phyloP scores from a whole-genome alignment of 2,329 filamentous ascomycete species.

The Aspergillus niger region DNA sequence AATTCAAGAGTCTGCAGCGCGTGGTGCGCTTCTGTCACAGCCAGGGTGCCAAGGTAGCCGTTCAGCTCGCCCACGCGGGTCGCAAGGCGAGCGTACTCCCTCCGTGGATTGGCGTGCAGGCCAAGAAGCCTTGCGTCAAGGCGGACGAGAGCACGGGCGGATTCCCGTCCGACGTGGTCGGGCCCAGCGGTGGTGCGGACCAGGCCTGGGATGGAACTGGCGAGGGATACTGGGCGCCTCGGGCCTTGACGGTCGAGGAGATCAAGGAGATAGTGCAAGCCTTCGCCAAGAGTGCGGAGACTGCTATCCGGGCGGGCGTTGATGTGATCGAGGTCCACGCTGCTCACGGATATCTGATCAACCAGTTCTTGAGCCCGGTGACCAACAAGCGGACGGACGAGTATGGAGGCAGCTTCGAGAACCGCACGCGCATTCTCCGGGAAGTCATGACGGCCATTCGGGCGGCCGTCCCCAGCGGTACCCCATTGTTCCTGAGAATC shows the following conservation, averaged over 20 bases:
- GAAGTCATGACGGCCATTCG: conserved; percentile 66
- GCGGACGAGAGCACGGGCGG: conserved; percentile 56
- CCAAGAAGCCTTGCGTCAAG: conserved; percentile 23
- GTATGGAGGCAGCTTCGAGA: conserved; percentile 57
- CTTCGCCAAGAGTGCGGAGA: conserved; percentile 60
- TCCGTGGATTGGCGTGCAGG: conserved; percentile 43
- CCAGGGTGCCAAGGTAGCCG: conserved; percentile 72
- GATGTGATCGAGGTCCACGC: conserved; percentile 78
- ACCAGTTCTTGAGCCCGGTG: conserved; percentile 68
- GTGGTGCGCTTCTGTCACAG: conserved; percentile 76
- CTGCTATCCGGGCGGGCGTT: conserved; percentile 68
- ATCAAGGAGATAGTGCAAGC: conserved; percentile 64
- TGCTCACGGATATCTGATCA: conserved; percentile 76
- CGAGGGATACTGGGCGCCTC: conserved; percentile 61
- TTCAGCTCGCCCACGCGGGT: conserved; percentile 82
- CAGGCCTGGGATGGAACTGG: conserved; percentile 63
- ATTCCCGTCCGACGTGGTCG: conserved; percentile 54
- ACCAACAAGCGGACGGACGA: conserved; percentile 66
- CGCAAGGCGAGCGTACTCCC: conserved; percentile 60
- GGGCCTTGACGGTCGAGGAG: conserved; percentile 66
- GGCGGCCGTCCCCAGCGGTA: conserved; percentile 61
- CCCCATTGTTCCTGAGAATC: conserved; percentile 72
- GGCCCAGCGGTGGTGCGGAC: conserved; percentile 43
- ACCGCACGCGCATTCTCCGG: conserved; percentile 66
- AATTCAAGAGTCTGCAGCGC: conserved; percentile 67